Conservation (phyloP, 179 eudicot species). For the Corrigiola litoralis region DNA sequence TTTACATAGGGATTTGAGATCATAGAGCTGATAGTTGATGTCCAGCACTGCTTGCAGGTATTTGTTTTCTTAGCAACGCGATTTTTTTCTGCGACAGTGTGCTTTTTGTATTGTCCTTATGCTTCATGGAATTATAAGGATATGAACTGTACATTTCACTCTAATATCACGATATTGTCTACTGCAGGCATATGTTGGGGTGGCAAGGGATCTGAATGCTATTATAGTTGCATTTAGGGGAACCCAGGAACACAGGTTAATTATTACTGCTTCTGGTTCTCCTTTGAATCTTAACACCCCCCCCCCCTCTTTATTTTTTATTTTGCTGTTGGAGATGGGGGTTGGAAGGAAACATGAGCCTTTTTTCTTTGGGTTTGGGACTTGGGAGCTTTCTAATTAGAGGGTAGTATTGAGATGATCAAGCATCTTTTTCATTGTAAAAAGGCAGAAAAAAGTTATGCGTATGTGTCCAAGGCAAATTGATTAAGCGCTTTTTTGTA, state of each 20-base stretch:
- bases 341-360: not conserved
- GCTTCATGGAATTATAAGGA: not conserved
- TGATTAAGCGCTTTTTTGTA: too few species aligned
- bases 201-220: conserved; percentile 74
- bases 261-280: conserved; percentile 2
- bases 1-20: conserved; percentile 77
- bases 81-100: not conserved
- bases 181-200: conserved; percentile 89
- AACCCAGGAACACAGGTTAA: conserved; percentile 82
- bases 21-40: conserved; percentile 86
- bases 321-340: not conserved
- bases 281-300: not conserved
- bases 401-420: too few species aligned
- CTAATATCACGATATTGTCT: not conserved
- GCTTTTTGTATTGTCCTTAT: not conserved
- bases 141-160: not conserved
- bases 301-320: not conserved
- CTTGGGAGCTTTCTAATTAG: not conserved
- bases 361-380: not conserved
- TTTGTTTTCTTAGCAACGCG: not conserved
- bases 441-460: too few species aligned
- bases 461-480: too few species aligned
- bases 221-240: conserved; percentile 90
- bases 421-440: too few species aligned
- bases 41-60: conserved; percentile 88